Evolutionary conservation across 2,329 filamentous ascomycete species (phyloP).

Genomic region (Scleromitrula shiraiana): DNA sequence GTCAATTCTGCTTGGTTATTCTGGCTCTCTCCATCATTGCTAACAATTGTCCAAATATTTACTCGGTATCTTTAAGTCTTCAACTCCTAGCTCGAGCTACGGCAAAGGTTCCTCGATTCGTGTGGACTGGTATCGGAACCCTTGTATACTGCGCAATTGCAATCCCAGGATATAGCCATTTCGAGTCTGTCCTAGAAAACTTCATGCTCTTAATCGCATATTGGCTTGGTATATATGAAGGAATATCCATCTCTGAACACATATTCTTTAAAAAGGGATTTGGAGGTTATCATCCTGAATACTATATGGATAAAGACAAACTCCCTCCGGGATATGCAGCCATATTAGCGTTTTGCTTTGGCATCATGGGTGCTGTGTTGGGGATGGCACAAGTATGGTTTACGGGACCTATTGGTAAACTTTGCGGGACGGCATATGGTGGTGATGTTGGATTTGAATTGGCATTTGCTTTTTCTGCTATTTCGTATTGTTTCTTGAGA

Average conservation of each 20-base stretch:
- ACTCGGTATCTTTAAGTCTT: constrained; percentile 59
- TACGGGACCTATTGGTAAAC: constrained; percentile 55
- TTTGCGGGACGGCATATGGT: constrained; percentile 29
- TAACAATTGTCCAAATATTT: constrained; percentile 66
- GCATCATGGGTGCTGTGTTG: constrained; percentile 55
- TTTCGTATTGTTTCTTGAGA: constrained; percentile 42
- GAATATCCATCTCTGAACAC: constrained; percentile 35
- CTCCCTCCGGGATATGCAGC: constrained; percentile 60
- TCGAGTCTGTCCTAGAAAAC: constrained; percentile 57
- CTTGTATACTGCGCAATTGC: constrained; percentile 59
- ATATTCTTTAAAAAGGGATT: constrained; percentile 59
- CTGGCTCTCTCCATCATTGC: constrained; percentile 60
- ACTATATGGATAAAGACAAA: constrained; percentile 48
- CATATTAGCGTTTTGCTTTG: constrained; percentile 52
- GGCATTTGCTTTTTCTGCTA: constrained; percentile 51
- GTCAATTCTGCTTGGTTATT: constrained; percentile 62
- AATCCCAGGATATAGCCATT: constrained; percentile 60
- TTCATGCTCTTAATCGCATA: constrained; percentile 65
- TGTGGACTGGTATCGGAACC: constrained; percentile 57
- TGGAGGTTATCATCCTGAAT: constrained; percentile 47
- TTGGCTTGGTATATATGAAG: constrained; percentile 69
- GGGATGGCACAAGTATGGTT: constrained; percentile 67
- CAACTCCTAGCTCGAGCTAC: constrained; percentile 55
- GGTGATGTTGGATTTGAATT: constrained; percentile 59
- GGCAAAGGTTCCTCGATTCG: constrained; percentile 55